These are phyloP conservation scores for Diaporthe vexans DNA, from an alignment of 2,329 filamentous ascomycete species.

Conservation along the genomic window DNA sequence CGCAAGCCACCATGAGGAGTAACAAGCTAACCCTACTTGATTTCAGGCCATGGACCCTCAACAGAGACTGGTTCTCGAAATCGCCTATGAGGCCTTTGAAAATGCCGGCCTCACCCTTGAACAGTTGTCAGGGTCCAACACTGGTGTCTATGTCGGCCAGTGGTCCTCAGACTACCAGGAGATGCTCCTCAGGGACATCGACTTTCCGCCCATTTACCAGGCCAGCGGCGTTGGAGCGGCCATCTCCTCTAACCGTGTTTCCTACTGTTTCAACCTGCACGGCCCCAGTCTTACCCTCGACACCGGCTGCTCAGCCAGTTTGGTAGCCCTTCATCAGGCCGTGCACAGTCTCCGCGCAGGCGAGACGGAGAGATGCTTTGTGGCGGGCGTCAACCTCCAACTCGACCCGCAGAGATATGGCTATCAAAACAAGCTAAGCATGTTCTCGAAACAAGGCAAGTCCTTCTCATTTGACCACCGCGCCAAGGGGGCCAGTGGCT, in stretches of 20 bases:
- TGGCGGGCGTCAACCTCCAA: constrained; percentile 46
- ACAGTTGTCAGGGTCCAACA: constrained; percentile 50
- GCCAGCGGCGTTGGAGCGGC: constrained; percentile 53
- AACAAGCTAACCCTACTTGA: background rate
- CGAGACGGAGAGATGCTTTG: constrained; percentile 42
- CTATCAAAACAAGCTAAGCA: constrained; percentile 42
- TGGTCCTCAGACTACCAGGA: constrained; percentile 51
- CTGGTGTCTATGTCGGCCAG: constrained; percentile 51
- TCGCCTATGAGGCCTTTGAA: constrained; percentile 31
- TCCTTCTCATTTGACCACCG: constrained; percentile 26
- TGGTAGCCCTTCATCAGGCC: constrained; percentile 49
- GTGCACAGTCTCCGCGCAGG: constrained; percentile 1
- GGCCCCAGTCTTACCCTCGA: constrained; percentile 61
- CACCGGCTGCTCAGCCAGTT: constrained; percentile 60
- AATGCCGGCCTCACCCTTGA: constrained; percentile 42
- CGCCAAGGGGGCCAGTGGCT: constrained; percentile 9
- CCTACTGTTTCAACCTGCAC: constrained; percentile 56
- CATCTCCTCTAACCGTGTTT: constrained; percentile 57
- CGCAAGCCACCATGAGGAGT: background rate
- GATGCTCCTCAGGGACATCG: constrained; percentile 43
- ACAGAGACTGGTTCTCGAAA: constrained; percentile 27
- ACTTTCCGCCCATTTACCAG: constrained; percentile 45
- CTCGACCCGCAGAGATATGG: constrained; percentile 50
- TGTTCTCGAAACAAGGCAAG: constrained; percentile 42
- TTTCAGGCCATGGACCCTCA: constrained; percentile 24